Evolutionary conservation across 768 basidiomycete species (phyloP).

Genomic region (Russula dissimulans): DNA sequence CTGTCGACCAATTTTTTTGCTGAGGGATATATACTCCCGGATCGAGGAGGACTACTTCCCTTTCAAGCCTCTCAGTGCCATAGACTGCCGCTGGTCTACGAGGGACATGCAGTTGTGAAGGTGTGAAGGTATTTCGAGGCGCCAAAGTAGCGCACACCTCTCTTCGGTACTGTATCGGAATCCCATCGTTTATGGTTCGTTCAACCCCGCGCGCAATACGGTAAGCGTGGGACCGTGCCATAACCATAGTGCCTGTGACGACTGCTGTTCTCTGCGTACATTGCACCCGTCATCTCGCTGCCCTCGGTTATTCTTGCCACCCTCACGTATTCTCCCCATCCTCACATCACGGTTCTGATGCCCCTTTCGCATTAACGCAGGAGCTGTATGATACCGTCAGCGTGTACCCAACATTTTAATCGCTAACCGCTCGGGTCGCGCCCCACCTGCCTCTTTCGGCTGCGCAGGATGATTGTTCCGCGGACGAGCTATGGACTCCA

Average conservation of each 20-base stretch:
- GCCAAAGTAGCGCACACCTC: background rate
- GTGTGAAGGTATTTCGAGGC: background rate
- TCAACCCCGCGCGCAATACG: background rate
- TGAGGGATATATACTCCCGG: background rate
- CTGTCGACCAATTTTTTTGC: background rate
- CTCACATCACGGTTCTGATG: background rate
- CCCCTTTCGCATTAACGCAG: background rate
- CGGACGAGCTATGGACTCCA: background rate
- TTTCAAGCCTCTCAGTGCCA: background rate
- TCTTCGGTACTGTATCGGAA: background rate
- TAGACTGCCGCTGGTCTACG: background rate
- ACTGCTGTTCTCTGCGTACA: background rate
- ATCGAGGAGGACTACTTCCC: background rate
- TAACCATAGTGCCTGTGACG: background rate
- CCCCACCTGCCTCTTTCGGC: background rate
- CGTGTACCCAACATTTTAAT: background rate
- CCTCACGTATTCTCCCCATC: background rate
- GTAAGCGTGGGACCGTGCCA: background rate
- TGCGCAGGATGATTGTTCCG: background rate
- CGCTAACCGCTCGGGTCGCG: background rate
- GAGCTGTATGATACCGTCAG: background rate
- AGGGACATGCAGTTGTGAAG: background rate
- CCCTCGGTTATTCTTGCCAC: background rate
- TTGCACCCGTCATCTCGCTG: background rate
- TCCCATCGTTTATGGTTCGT: background rate